Evolutionary conservation across 73 alveolate species (phyloP).

Genomic region (Paramecium bursaria): DNA sequence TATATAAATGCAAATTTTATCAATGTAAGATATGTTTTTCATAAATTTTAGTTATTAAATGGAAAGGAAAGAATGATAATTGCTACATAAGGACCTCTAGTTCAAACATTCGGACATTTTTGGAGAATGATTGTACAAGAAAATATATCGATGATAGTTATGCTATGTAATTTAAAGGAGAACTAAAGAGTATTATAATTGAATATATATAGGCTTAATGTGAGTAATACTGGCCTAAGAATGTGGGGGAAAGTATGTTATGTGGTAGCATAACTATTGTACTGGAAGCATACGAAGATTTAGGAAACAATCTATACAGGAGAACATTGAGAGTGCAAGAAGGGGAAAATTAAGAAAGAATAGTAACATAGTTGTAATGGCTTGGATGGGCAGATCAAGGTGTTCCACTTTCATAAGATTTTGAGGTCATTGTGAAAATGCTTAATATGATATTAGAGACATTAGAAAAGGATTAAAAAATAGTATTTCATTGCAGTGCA

Average conservation of each 20-base stretch:
- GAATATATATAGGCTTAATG: conserved; percentile 74
- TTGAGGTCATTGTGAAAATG: conserved; percentile 62
- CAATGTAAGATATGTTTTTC: conserved; percentile 62
- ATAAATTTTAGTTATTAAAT: conserved; percentile 40
- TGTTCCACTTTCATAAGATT: conserved; percentile 81
- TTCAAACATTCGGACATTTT: conserved; percentile 84
- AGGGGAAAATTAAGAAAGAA: conserved; percentile 74
- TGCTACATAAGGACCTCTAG: conserved; percentile 96
- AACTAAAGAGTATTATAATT: conserved; percentile 72
- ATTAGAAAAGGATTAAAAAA: conserved; percentile 65
- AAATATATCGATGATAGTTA: conserved; percentile 81
- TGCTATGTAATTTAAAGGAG: conserved; percentile 91
- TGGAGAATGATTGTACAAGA: conserved; percentile 96
- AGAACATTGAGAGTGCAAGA: conserved; percentile 74
- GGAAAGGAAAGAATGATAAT: conserved; percentile 79
- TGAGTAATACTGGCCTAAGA: conserved; percentile 91
- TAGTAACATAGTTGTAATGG: conserved; percentile 78
- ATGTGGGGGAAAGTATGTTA: conserved; percentile 60
- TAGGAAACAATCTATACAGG: conserved; percentile 74
- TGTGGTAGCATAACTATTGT: conserved; percentile 69
- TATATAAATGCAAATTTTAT: conserved; percentile 86
- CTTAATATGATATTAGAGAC: conserved; percentile 21
- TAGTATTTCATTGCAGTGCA: conserved; percentile 97
- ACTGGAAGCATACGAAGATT: conserved; percentile 75
- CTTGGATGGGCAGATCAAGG: conserved; percentile 96